Base-by-base conservation (phyloP, 139 green algal species). In the Pseudopediastrum boryanum region DNA sequence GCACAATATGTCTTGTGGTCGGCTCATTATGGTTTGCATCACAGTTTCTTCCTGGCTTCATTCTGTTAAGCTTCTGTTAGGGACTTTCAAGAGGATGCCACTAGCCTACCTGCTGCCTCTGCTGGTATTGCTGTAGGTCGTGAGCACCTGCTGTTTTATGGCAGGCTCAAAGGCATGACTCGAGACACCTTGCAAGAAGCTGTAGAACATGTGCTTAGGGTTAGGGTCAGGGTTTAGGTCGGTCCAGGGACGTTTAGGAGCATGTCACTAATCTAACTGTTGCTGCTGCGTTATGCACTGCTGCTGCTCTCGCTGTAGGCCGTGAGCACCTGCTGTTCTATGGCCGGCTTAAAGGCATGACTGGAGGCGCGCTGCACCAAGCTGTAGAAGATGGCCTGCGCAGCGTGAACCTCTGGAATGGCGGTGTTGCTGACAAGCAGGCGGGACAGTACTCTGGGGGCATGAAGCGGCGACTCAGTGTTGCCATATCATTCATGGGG, bases 111-210 rank as follows among this genome's bases (percentile, higher is more conserved):
- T n/a, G n/a, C n/a, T n/a, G n/a, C n/a, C n/a, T n/a, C n/a, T n/a
- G n/a, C n/a, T 41, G 19, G 1, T 66, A 10, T 66, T n/a, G n/a
- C n/a, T n/a, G n/a, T n/a, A n/a, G n/a, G 36, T 76, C 74, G 82
- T 36, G 96, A 99, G 88, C 96, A 99, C 86, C 89, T 98, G 27
- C 42, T 85, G 25, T 90, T 98, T 68, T 98, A 97, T 82, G 92
- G 86, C 2, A 71, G 83, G 6, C 83, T 98, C 67, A 97, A 98
- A 81, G 94, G 87, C 59, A 73, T 96, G 16, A 67, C 58, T 38
- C n/a, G 82, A 23, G 12, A 43, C 19, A 51, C 7, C 33, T 78
- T 94, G 35, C 23, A 59, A 6, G 21, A 70, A 2, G 82, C 84
- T 1, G 89, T 90, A 41, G 81, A 88, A 38, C 58, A 83, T 1